Evolutionary conservation across 139 green algal genomes (phyloP), one percentile per base, ranked within the genome.

Genomic region (Zygnema circumcarinatum): DNA sequence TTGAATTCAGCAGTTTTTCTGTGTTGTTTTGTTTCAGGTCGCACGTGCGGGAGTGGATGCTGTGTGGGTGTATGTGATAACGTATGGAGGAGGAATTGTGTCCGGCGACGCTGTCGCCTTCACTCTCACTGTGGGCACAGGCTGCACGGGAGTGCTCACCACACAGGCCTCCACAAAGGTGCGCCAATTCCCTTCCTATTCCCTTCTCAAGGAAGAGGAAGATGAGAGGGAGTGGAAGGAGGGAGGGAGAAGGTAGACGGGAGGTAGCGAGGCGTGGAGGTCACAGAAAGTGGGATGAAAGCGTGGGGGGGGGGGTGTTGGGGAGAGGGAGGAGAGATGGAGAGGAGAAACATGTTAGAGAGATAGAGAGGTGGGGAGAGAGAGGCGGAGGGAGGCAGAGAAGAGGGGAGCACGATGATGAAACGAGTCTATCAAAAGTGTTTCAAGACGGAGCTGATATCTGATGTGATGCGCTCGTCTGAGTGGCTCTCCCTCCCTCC

Each of bases 161-260:
- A 92, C 88, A 2, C 88, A 92, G 74, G 35, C 86, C 7, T 89
- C 76, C 68, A 92, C 88, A 67, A 92, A 92, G 88, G 88, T 91
- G 25, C 78, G 41, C 40, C 68, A 84, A 36, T 38, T n/a, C 29
- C 25, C 33, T 25, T n/a, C 73, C 25, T 25, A 80, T 25, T 25
- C 31, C 31, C 42, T 80, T 80, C 54, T n/a, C n/a, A n/a, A n/a
- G n/a, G n/a, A n/a, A n/a, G n/a, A n/a, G n/a, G n/a, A n/a, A n/a
- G n/a, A n/a, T n/a, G n/a, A n/a, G n/a, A n/a, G n/a, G n/a, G n/a
- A n/a, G n/a, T n/a, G n/a, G n/a, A n/a, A n/a, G n/a, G n/a, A n/a
- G n/a, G n/a, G n/a, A n/a, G n/a, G n/a, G n/a, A n/a, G 56, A 35
- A 72, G 56, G 56, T 29, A 35, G 29, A 29, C 29, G 56, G 56